A percentile compares a stretch with the other conserved stretches of the same genome.
phyloP scores from a whole-genome alignment of 2,329 filamentous ascomycete genomes.

The Nannizziopsis barbatae region DNA sequence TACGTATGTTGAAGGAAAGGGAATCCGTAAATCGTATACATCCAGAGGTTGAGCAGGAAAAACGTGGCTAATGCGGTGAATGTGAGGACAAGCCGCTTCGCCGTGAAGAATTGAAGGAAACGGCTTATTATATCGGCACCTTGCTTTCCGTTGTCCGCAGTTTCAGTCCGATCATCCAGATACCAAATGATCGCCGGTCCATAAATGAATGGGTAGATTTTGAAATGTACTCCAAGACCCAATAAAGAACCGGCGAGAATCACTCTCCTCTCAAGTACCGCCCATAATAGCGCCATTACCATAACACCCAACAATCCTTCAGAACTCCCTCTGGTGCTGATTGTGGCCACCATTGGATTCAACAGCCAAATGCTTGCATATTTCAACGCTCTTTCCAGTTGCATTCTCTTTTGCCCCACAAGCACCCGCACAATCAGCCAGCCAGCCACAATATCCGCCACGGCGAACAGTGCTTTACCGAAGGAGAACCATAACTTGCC shows the following conservation, averaged over 20 bases:
- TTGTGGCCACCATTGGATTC: slow-evolving; percentile 96
- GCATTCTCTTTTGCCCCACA: slow-evolving; percentile 38
- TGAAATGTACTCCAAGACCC: slow-evolving; percentile 84
- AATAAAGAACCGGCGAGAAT: slow-evolving; percentile 61
- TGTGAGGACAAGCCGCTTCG: slow-evolving; percentile 28
- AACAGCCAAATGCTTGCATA: slow-evolving; percentile 85
- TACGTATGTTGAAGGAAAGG: slow-evolving; percentile 85
- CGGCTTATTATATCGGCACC: slow-evolving; percentile 4
- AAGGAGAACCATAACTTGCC: slow-evolving; percentile 57
- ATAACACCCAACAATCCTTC: slow-evolving; percentile 81
- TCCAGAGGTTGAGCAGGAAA: slow-evolving; percentile 57
- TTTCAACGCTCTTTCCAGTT: slow-evolving; percentile 48
- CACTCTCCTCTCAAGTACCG: slow-evolving; percentile 54
- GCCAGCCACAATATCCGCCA: slow-evolving; percentile 72
- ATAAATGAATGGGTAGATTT: slow-evolving; percentile 98
- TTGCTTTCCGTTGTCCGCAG: not conserved
- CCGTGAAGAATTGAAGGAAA: slow-evolving; percentile 28
- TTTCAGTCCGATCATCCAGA: slow-evolving; percentile 24
- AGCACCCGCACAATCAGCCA: slow-evolving; percentile 58
- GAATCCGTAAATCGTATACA: slow-evolving; percentile 67
- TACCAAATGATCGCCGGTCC: slow-evolving; percentile 47
- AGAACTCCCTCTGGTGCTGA: slow-evolving; percentile 87
- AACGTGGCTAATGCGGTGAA: slow-evolving; percentile 63
- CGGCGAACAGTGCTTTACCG: slow-evolving; percentile 77
- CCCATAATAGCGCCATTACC: slow-evolving; percentile 74